Base-by-base conservation (phyloP, 1,284 basidiomycete genomes). In the Trametes sp. region DNA sequence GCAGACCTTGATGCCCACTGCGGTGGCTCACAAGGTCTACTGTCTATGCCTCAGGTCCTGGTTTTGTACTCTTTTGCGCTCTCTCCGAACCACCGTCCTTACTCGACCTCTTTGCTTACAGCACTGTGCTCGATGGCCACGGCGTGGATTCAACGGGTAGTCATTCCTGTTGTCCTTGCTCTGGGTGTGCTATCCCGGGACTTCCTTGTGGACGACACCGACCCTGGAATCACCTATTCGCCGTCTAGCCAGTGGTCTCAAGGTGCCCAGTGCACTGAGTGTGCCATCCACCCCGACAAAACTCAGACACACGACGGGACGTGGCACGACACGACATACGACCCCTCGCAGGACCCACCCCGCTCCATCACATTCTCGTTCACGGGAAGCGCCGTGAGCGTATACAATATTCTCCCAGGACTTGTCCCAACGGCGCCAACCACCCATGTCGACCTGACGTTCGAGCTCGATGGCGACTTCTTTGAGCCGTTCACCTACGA, bases 161-260 rank as follows among this genome's bases (percentile, higher is more conserved):
- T 21, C 52, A 9, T 54, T 29, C 36, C 23, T 14, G 11, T 42
- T 19, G 38, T 13, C 11, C 16, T 31, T 6, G 24, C 38, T 29
- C 16, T 29, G 66, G 36, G 76, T 75, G 33, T 64, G 63, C 14
- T 60, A 13, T 29, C 28, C 14, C 21, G 50, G 9, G 53, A 33
- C 19, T 14, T 26, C 29, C 7, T 31, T n/a, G 53, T 54, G 8
- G 53, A 61, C 46, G 59, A 60, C 36, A 33, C 31, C 6, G 53
- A 55, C 29, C 14, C 53, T 8, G 35, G 21, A 2, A 44, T 61
- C 26, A 33, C 9, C 16, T 61, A 61, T 21, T 26, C 42, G 14
- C 59, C 59, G 2, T 11, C 59, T 3, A 33, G 35, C 53, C 42
- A 45, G 16, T 61, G 59, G 59, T 42, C 52, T 35, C 36, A 61